Percentiles rank a stretch among this genome's conserved stretches.
Conservation (phyloP, 495 filamentous ascomycete genomes). For the Friedmanniomyces simplex region DNA sequence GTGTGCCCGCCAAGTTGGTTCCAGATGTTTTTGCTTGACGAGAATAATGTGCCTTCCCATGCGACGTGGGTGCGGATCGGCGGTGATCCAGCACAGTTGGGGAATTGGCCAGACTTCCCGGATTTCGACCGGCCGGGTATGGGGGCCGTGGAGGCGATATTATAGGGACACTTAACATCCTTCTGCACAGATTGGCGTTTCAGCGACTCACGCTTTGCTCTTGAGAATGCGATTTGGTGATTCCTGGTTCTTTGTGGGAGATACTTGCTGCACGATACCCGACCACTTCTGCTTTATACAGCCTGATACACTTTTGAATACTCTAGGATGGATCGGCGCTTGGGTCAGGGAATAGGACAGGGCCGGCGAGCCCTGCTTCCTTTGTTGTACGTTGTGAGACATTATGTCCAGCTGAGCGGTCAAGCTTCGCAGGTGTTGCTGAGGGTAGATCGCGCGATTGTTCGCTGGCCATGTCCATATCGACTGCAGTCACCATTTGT, state of each 20-base stretch:
- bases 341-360: too few relatives aligned
- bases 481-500: neutral
- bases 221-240: neutral
- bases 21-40: constrained; percentile 2
- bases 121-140: neutral
- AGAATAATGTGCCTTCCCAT: neutral
- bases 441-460: too few relatives aligned
- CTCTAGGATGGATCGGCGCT: too few relatives aligned
- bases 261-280: too few relatives aligned
- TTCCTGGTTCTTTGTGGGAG: too few relatives aligned
- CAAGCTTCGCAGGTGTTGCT: neutral
- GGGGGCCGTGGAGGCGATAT: constrained; percentile 1
- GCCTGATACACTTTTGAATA: too few relatives aligned
- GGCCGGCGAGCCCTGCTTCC: too few relatives aligned
- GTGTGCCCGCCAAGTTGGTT: too few relatives aligned
- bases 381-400: too few relatives aligned
- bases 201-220: neutral
- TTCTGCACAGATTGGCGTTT: neutral
- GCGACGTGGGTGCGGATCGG: constrained; percentile 1
- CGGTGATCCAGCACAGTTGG: neutral
- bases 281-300: too few relatives aligned
- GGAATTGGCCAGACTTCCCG: neutral
- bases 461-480: neutral
- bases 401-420: neutral
- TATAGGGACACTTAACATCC: neutral